These are phyloP conservation scores for Termitomyces sp. DNA, from an alignment of 1,284 basidiomycete species.

Conservation along the genomic window DNA sequence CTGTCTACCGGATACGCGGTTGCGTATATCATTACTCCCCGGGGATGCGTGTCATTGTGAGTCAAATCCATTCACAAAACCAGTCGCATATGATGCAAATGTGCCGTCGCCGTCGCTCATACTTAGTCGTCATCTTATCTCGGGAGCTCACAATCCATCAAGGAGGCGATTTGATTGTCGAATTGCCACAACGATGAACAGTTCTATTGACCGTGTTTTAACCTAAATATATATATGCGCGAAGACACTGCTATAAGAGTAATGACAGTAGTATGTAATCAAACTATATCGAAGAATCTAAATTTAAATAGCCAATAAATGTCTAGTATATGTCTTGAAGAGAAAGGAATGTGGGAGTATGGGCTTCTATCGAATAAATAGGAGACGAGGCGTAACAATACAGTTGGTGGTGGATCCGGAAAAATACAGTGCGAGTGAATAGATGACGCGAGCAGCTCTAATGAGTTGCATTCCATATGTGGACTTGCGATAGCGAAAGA, in stretches of 20 bases:
- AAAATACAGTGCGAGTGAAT: conserved; percentile 3
- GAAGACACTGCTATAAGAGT: not conserved
- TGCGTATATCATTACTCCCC: not conserved
- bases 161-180: not conserved
- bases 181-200: not conserved
- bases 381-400: conserved; percentile 6
- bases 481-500: conserved; percentile 4
- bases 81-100: not conserved
- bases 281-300: conserved; percentile 15
- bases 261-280: conserved; percentile 9
- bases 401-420: conserved; percentile 4
- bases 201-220: not conserved
- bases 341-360: conserved; percentile 13
- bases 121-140: too few species aligned
- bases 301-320: conserved; percentile 6
- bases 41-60: not conserved
- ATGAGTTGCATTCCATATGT: not conserved
- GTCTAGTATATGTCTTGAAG: conserved; percentile 11
- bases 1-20: not conserved
- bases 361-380: not conserved
- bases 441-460: not conserved
- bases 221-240: not conserved
- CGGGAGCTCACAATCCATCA: not conserved
- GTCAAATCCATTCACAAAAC: not conserved
- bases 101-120: not conserved